Conservation (phyloP, 1,284 basidiomycete genomes). For the Rhizopogon hawkerae region DNA sequence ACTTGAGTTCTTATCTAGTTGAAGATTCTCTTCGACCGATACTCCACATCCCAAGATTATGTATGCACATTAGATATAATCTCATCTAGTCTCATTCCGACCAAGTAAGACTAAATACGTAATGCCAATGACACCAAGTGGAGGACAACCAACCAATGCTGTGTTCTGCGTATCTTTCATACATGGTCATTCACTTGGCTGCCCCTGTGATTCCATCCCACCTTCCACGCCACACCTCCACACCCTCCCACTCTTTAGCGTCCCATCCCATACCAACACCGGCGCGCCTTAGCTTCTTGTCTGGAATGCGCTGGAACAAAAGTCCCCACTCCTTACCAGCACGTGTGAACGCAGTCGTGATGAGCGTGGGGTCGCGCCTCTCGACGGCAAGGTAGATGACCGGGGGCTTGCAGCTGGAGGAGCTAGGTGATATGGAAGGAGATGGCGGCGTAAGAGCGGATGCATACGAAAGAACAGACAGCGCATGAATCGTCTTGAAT, state of each 20-base stretch:
- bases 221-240: constrained; percentile 56
- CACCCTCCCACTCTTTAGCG: constrained; percentile 64
- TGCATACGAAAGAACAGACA: constrained; percentile 34
- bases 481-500: constrained; percentile 53
- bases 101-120: background rate
- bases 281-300: constrained; percentile 52
- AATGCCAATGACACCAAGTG: too few species aligned
- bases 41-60: background rate
- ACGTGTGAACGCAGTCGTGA: constrained; percentile 46
- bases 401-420: constrained; percentile 27
- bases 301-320: constrained; percentile 49
- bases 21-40: background rate
- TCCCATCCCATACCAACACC: constrained; percentile 55
- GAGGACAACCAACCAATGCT: background rate
- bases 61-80: background rate
- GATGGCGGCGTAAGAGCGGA: constrained; percentile 5
- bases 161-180: background rate
- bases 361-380: constrained; percentile 61
- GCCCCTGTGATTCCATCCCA: background rate
- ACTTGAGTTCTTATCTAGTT: background rate
- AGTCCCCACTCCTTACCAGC: constrained; percentile 43
- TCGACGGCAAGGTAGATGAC: constrained; percentile 69
- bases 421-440: background rate
- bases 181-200: background rate
- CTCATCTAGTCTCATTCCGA: background rate